Evolutionary conservation across 495 filamentous ascomycete species (phyloP).

Genomic region (Tricharina praecox): DNA sequence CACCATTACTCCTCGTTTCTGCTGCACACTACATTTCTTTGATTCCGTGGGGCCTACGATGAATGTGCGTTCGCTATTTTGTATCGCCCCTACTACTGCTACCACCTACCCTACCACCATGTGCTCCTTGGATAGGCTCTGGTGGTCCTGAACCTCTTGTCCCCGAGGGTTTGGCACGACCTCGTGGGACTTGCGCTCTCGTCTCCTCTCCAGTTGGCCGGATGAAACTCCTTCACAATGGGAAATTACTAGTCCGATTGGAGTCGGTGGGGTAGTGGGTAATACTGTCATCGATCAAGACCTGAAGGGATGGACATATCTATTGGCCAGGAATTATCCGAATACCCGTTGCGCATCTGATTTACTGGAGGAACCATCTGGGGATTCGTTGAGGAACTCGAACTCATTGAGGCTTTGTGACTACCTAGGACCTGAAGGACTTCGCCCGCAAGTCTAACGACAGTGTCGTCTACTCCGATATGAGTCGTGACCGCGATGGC

Average conservation of each 20-base stretch:
- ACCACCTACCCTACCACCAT: constrained; percentile 14
- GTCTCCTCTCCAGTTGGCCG: constrained; percentile 18
- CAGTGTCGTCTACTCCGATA: constrained; percentile 97
- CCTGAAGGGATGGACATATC: constrained; percentile 18
- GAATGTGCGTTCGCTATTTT: constrained; percentile 9
- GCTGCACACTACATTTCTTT: constrained; percentile 25
- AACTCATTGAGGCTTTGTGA: constrained; percentile 40
- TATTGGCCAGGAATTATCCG: constrained; percentile 25
- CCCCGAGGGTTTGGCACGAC: constrained; percentile 1
- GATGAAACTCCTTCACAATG: constrained; percentile 21
- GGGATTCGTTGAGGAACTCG: constrained; percentile 28
- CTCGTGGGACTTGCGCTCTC: constrained; percentile 4
- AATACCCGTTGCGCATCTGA: constrained; percentile 21
- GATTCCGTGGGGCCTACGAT: constrained; percentile 13
- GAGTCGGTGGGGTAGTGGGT: no score
- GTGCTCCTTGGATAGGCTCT: constrained; percentile 22
- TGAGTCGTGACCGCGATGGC: constrained; percentile 77
- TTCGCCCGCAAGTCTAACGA: constrained; percentile 92
- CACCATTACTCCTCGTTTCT: constrained; percentile 26
- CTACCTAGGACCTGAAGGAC: constrained; percentile 93
- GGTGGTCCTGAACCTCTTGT: constrained; percentile 4
- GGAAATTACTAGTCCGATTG: constrained; percentile 19
- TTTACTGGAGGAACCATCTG: constrained; percentile 27
- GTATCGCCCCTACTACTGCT: no score
- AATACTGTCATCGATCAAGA: constrained; percentile 20